Base-by-base conservation (phyloP, 768 basidiomycete species). In the Rhodotorula toruloides region DNA sequence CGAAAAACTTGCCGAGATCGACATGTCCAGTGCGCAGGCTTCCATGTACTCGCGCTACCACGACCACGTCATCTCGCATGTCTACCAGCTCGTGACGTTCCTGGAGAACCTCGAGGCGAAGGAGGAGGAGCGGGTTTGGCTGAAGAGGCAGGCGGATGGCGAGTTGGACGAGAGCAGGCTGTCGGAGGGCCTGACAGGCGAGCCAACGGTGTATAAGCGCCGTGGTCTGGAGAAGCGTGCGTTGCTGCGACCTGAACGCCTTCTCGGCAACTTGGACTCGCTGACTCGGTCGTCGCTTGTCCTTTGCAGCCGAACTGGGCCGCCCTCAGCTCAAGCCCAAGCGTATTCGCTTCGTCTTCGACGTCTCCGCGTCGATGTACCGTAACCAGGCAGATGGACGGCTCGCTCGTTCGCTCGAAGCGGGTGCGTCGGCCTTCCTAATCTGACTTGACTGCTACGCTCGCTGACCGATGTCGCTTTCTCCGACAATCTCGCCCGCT, bases 51-150 rank as follows among this genome's bases (percentile, higher is more conserved):
- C 56, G 25, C 52, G 52, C 5, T 70, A 70, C 37, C 54, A 65
- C 57, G 53, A 66, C 37, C n/a, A 32, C 8, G 54, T 64, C 5
- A 21, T 36, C 19, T 14, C 54, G 2, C 63, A 70, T 19, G 61
- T 70, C 0, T 46, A 54, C 31, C 52, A 58, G 25, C 57, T 70
- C 32, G 58, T 63, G 34, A 49, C 52, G 19, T 70, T 65, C 53
- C 55, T 70, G 37, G 68, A 70, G 47, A 66, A 65, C 50, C 64
- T 70, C 50, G 60, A 66, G 43, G 64, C 68, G 13, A 65, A 66
- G 39, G 64, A 70, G 39, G 56, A 70, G 32, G 68, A 70, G 42
- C 59, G 68, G 6, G 31, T 70, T 40, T 70, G 68, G 68, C 60
- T 70, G 32, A 62, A 58, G 60, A 34, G 64, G 1, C 60, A 59